Base-by-base conservation (phyloP, 2,329 filamentous ascomycete species). In the Fusarium oxysporum region DNA sequence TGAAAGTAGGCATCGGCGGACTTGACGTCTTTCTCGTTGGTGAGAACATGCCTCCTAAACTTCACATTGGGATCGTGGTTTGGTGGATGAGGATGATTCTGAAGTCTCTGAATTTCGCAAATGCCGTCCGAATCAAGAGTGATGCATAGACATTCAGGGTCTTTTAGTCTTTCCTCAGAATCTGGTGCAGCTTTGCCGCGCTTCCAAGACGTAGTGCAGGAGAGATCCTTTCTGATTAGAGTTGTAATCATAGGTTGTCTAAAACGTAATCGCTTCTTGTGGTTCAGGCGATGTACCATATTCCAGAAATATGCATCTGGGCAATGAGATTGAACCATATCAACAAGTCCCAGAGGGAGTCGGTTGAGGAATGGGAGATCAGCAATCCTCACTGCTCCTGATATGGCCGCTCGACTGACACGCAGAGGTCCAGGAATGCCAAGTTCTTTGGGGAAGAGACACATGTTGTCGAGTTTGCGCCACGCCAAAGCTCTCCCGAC, bases 51-150 rank as follows among this genome's bases (percentile, higher is more conserved):
- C 17, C 28, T 44, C 16, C 23, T 35, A 8, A 40, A 25, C 9
- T 9, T 28, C 10, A n/a, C 13, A 1, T 3, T 10, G 14, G 23
- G 17, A 12, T 25, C 14, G 25, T 21, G 7, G 3, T 25, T 28
- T 13, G 25, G 23, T 8, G 48, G 25, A 23, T 6, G 14, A 25
- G 44, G 38, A n/a, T 41, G 28, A 8, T 19, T 5, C 9, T 6
- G 2, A 30, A 65, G 9, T 8, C 37, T 44, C 25, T 44, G 2
- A 23, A 65, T 44, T 7, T 56, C 12, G 21, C 16, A 37, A 10
- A 65, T 32, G 4, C 63, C 59, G 13, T 47, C 43, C 5, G 41
- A 50, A 30, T 50, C 63, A 21, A 65, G n/a, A 30, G 43, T 56
- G 5, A 65, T 50, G 4, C 16, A 17, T 14, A 54, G n/a, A 12